Conservation (phyloP, 495 filamentous ascomycete genomes). For the Penicillium dipodomyicola region DNA sequence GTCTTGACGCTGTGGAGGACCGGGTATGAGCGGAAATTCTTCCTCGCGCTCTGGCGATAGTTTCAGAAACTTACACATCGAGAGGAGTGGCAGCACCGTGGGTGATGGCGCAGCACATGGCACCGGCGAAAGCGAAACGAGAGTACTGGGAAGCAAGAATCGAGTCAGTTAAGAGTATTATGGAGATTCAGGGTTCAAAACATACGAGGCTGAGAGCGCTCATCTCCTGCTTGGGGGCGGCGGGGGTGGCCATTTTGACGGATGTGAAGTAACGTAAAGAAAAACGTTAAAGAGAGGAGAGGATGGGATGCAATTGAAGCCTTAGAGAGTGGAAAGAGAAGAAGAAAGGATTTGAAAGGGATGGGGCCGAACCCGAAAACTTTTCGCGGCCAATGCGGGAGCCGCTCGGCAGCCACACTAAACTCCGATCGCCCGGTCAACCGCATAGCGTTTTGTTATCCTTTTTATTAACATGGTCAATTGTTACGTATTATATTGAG, state of each 20-base stretch:
- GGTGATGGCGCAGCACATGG: slow-evolving; percentile 80
- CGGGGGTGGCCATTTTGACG: slow-evolving; percentile 45
- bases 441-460: neutral
- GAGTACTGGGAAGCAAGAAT: slow-evolving; percentile 63
- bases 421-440: slow-evolving; percentile 37
- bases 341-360: slow-evolving; percentile 38
- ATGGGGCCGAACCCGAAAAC: slow-evolving; percentile 28
- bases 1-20: slow-evolving; percentile 77
- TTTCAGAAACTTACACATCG: slow-evolving; percentile 76
- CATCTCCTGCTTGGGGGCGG: slow-evolving; percentile 41
- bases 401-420: slow-evolving; percentile 21
- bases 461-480: neutral
- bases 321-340: slow-evolving; percentile 14
- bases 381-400: slow-evolving; percentile 44
- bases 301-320: slow-evolving; percentile 21
- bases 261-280: slow-evolving; percentile 16
- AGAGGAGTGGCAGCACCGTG: slow-evolving; percentile 90
- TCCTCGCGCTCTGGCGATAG: neutral
- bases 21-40: neutral
- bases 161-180: slow-evolving; percentile 46
- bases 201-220: slow-evolving; percentile 49
- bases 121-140: slow-evolving; percentile 84
- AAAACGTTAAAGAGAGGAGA: slow-evolving; percentile 23
- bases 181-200: neutral
- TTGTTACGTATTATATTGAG: neutral